Evolutionary conservation across 73 alveolate species (phyloP).

Genomic region (Paramecium primaurelia): DNA sequence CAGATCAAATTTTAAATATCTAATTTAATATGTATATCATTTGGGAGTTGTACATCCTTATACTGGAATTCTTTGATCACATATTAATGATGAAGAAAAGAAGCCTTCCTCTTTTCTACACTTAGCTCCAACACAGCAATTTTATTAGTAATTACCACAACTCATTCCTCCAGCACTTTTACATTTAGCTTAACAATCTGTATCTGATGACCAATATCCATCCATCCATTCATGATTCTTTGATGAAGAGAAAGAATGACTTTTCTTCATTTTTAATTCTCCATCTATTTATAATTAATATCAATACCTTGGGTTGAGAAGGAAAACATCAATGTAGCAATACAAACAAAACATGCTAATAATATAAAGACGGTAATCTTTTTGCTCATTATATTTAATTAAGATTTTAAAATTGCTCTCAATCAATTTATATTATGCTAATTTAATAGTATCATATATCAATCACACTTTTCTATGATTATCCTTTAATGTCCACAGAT

Average conservation of each 20-base stretch:
- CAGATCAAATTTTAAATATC: neutral
- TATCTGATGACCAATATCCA: slow-evolving; percentile 22
- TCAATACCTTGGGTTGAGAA: neutral
- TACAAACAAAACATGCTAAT: neutral
- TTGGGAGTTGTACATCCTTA: neutral
- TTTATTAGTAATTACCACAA: neutral
- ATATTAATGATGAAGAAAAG: neutral
- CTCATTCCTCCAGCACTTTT: slow-evolving; percentile 12
- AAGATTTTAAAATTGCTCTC: neutral
- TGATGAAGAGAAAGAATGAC: neutral
- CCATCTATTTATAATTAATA: neutral
- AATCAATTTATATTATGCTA: neutral
- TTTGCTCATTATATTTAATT: neutral
- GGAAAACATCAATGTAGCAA: neutral
- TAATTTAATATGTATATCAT: neutral
- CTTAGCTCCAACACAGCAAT: neutral
- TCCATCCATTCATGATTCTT: slow-evolving; percentile 16
- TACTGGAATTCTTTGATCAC: slow-evolving; percentile 14
- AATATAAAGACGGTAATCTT: neutral
- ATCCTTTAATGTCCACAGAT: neutral
- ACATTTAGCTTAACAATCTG: neutral
- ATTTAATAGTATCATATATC: neutral
- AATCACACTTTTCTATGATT: neutral
- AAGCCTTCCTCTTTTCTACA: neutral
- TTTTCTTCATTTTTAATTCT: neutral